Evolutionary conservation across 129 eudicot genomes (phyloP), one percentile per base, ranked within the genome.

Genomic region (Scalesia atractyloides): DNA sequence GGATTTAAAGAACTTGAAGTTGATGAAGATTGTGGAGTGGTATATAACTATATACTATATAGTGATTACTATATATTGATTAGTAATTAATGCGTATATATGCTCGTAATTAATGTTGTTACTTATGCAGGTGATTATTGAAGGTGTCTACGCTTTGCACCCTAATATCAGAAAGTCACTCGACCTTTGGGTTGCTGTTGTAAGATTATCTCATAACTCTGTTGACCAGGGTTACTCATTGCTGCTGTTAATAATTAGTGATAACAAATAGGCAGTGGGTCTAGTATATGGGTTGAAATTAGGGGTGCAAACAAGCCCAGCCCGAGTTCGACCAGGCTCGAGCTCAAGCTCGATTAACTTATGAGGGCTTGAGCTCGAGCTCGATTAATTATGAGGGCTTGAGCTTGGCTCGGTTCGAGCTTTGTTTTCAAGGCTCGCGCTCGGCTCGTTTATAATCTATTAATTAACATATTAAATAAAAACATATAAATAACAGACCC

Each of bases 131-230:
- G 96, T 93, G 58, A 94, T 94, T 49, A 90, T 94, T 76, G 99
- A 94, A 94, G 99, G 99, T 73, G 94, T 94, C 58, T 94, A 94
- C 60, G 97, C 99, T 73, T 79, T 94, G 85, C 99, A 94, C 84
- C 99, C 99, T 58, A 88, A 86, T 76, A 94, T 94, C 84, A 73
- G 99, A 73, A 88, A 83, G 58, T 87, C 97, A 14, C 83, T 94
- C 66, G 97, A 94, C 83, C 88, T 94, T 44, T 94, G 99, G 99
- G 86, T 94, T 83, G 97, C 99, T 84, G 99, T 94, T 72, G 99
- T 94, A 94, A 94, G 99, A 57, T 80, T 73, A 65, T 58, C 74
- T 72, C 48, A 69, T 66, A 46, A 51, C 51, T 39, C 36, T n/a
- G 8, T 66, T 63, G 22, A 44, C 52, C 18, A 54, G 15, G 48